Percentiles rank a stretch among this genome's conserved stretches.
phyloP scores from a whole-genome alignment of 805 yeast species.

The Saccharomycopsis vini region DNA sequence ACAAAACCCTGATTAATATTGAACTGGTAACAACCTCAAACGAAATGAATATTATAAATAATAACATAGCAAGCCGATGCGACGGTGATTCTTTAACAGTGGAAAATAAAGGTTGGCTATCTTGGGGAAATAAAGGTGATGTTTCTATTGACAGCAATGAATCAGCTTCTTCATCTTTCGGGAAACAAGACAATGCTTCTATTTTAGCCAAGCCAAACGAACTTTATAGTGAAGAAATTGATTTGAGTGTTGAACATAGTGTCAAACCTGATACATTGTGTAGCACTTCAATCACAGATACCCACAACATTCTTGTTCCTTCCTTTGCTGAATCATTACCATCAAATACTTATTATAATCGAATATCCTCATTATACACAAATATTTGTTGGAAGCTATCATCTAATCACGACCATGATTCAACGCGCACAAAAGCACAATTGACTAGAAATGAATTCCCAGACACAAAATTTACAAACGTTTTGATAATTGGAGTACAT shows the following conservation, averaged over 20 bases:
- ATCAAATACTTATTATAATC: conserved; percentile 5
- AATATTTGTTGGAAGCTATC: too few species aligned
- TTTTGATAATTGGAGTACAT: conserved; percentile 85
- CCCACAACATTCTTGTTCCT: conserved; percentile 14
- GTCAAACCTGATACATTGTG: not conserved
- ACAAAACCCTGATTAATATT: too few species aligned
- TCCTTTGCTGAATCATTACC: conserved; percentile 16
- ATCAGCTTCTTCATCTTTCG: not conserved
- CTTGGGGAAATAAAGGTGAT: too few species aligned
- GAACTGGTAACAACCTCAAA: too few species aligned
- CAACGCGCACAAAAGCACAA: not conserved
- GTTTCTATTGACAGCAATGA: not conserved
- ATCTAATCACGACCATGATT: not conserved
- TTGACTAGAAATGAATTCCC: conserved; percentile 10
- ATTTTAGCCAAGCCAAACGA: conserved; percentile 11
- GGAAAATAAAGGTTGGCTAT: too few species aligned
- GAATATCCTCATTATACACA: not conserved
- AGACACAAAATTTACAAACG: conserved; percentile 36
- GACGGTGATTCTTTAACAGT: too few species aligned
- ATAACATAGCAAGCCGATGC: too few species aligned
- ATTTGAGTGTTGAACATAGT: conserved; percentile 1
- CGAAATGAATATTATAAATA: too few species aligned
- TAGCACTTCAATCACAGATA: conserved; percentile 2
- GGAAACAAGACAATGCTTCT: not conserved
- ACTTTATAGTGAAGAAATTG: conserved; percentile 8